Evolutionary conservation across 495 filamentous ascomycete species (phyloP).

Genomic region (Penicillium pancosmium): DNA sequence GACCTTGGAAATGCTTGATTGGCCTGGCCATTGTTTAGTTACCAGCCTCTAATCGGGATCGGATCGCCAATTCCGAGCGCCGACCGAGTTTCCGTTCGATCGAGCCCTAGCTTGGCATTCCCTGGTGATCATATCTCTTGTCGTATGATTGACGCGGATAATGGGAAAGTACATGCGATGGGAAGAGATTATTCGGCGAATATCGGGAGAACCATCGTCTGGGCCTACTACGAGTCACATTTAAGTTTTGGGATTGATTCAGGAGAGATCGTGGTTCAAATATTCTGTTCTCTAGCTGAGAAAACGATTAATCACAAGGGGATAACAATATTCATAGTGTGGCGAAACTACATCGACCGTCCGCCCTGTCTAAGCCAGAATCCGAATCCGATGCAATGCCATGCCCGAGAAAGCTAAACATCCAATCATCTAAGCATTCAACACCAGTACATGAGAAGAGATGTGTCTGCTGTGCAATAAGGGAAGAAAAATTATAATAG

Average conservation of each 20-base stretch:
- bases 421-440: constrained; percentile 22
- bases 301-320: background rate
- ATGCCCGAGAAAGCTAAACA: constrained; percentile 19
- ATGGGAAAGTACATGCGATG: too few species aligned
- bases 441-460: constrained; percentile 10
- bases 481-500: background rate
- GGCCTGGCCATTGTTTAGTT: background rate
- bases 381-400: constrained; percentile 24
- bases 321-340: constrained; percentile 11
- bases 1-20: too few species aligned
- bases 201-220: too few species aligned
- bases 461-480: constrained; percentile 6
- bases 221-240: too few species aligned
- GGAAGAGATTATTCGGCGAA: too few species aligned
- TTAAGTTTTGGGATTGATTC: too few species aligned
- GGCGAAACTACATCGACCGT: constrained; percentile 6
- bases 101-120: background rate
- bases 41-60: background rate
- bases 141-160: too few species aligned
- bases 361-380: constrained; percentile 21
- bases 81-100: background rate
- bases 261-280: background rate
- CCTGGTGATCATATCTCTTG: background rate
- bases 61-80: background rate
- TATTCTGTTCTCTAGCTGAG: background rate